Evolutionary conservation across 805 yeast genomes (phyloP), one percentile per base, ranked within the genome.

Genomic region (Ogataea paradorogensis): DNA sequence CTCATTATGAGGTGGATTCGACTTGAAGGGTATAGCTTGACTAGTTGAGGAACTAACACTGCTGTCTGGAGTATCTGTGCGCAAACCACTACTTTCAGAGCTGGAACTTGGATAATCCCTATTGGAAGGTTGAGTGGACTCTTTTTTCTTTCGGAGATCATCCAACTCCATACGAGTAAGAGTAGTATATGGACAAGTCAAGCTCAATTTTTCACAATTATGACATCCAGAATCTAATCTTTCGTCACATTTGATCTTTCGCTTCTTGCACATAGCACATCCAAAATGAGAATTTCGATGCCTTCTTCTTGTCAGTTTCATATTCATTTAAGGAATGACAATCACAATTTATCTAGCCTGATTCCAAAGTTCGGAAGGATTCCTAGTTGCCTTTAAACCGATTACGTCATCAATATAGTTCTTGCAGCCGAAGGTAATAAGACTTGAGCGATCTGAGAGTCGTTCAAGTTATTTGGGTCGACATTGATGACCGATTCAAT

Each of bases 281-380:
- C 93, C 91, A 37, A 75, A 56, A 52, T 82, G 88, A 6, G 86
- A 80, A 62, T 82, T 82, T 42, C 81, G 67, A 59, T 82, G 88
- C 43, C 73, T 71, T 51, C 83, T 66, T 51, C 86, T 65, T 7
- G 74, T 67, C 64, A 67, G 15, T 15, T 30, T 18, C 14, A 6
- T 15, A 7, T 6, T 4, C 29, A 27, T 27, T 10, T 11, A 5
- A 9, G 5, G n/a, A 23, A 23, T 23, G 9, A 26, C 14, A 26
- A 7, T 8, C 28, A 6, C 15, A 26, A 10, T 26, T 13, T n/a
- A 11, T 26, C 9, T 26, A 14, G 4, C 15, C 14, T 7, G 24
- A n/a, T 5, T n/a, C n/a, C n/a, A n/a, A n/a, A n/a, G n/a, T n/a
- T n/a, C n/a, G n/a, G n/a, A n/a, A n/a, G n/a, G n/a, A n/a, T n/a